These are phyloP conservation scores for Apiospora rasikravindrae DNA, from an alignment of 2,329 filamentous ascomycete genomes.

Conservation along the genomic window DNA sequence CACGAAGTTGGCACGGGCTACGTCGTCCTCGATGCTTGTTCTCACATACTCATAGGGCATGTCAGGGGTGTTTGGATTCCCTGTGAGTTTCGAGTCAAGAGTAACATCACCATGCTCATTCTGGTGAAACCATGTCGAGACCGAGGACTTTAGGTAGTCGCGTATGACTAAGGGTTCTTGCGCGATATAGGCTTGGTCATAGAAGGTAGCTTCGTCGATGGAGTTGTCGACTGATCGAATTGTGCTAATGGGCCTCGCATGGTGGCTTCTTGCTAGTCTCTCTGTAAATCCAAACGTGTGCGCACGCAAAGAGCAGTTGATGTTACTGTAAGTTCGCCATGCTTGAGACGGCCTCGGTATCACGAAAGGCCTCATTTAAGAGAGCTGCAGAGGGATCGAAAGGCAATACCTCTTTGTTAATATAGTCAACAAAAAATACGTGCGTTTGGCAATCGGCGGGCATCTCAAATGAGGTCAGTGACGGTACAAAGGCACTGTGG, in stretches of 20 bases:
- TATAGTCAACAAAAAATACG: not conserved
- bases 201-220: conserved; percentile 4
- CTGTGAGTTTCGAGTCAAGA: not conserved
- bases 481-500: not conserved
- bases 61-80: not conserved
- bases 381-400: too few species aligned
- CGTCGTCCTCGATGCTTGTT: not conserved
- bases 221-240: conserved; percentile 4
- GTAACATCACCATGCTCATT: not conserved
- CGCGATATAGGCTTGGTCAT: not conserved
- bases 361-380: not conserved
- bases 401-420: not conserved
- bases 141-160: not conserved
- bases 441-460: not conserved
- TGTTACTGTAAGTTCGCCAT: not conserved
- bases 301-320: not conserved
- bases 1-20: conserved; percentile 26
- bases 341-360: not conserved
- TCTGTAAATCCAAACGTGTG: not conserved
- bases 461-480: not conserved
- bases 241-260: not conserved
- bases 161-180: conserved; percentile 11
- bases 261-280: not conserved
- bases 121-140: not conserved
- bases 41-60: conserved; percentile 13